A percentile compares a stretch with the other conserved stretches of the same genome.
These are phyloP conservation scores for Hansenula sp. DNA, from an alignment of 1,139 yeast species.

Conservation along the genomic window DNA sequence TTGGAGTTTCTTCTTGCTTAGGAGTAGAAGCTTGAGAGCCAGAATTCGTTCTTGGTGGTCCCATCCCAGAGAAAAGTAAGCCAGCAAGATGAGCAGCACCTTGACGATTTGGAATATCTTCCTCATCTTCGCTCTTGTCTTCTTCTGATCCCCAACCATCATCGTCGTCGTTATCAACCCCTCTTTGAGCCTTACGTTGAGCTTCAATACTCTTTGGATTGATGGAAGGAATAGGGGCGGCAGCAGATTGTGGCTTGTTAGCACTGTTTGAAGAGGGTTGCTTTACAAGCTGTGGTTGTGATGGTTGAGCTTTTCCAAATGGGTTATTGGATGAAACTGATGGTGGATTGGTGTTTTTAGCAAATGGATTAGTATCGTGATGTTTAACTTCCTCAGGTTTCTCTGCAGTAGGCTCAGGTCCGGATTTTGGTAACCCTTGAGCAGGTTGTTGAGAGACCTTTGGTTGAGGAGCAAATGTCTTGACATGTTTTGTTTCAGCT, in stretches of 20 bases:
- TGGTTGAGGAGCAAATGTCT: conserved; percentile 15
- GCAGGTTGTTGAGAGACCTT: conserved; percentile 10
- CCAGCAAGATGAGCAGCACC: conserved; percentile 27
- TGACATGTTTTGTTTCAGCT: conserved; percentile 5
- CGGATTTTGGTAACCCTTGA: background rate
- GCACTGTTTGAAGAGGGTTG: conserved; percentile 10
- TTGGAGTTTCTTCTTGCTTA: conserved; percentile 10
- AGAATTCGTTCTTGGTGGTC: conserved; percentile 17
- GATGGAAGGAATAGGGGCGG: conserved; percentile 10
- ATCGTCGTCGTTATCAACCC: conserved; percentile 18
- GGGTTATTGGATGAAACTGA: conserved; percentile 21
- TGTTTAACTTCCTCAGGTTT: conserved; percentile 6
- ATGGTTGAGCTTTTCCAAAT: conserved; percentile 17
- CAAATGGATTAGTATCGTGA: conserved; percentile 24
- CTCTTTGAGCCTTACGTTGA: conserved; percentile 26
- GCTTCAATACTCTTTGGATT: conserved; percentile 20
- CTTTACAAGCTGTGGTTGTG: background rate
- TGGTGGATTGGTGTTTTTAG: conserved; percentile 10
- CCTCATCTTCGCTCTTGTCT: conserved; percentile 19
- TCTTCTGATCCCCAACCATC: conserved; percentile 10
- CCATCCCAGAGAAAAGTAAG: conserved; percentile 24
- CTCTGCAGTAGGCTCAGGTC: conserved; percentile 8
- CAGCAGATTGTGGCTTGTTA: conserved; percentile 4
- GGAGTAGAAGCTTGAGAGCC: conserved; percentile 12
- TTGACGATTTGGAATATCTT: conserved; percentile 21